Evolutionary conservation across 257 asterid genomes (phyloP), one percentile per base, ranked within the genome.

Genomic region (Leptodermis oblonga): DNA sequence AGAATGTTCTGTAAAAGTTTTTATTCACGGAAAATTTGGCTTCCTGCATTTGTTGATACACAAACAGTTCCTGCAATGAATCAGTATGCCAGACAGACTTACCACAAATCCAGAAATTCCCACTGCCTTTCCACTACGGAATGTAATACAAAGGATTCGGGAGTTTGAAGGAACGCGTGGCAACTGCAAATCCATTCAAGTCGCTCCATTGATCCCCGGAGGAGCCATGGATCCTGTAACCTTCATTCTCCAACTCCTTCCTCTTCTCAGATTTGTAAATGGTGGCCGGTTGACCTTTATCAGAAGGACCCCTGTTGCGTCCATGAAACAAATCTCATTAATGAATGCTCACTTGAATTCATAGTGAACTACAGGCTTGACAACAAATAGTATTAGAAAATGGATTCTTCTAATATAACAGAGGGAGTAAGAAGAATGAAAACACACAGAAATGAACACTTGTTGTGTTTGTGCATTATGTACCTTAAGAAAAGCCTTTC

Each of bases 131-230:
- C 6, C 15, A 73, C 71, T 79, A 90, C 55, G 88, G 68, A 78
- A 90, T 64, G 76, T 75, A 86, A 71, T 92, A 92, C 77, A 88
- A 53, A 23, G 89, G 93, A 81, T 90, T 92, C 7, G 98, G 98
- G 62, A 90, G 84, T 74, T 92, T 92, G 80, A 92, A 90, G 33
- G 98, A 92, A 62, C 96, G 77, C 42, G 65, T 51, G 18, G 90
- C 97, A 23, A 88, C 69, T 8, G 95, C 82, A 37, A 72, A 90
- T 56, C 98, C 98, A 1, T 17, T 68, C 80, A 92, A 81, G 78
- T 90, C 96, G 69, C 95, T 92, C 98, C 98, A 92, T 65, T 92
- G 97, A 80, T 90, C 97, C 37, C 98, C 96, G 18, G 93, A 92
- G 69, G 72, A 88, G 46, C 98, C 97, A 4, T 70, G 89, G 65